phyloP scores from a whole-genome alignment of 495 filamentous ascomycete genomes.

The Polyplosphaeria fusca region DNA sequence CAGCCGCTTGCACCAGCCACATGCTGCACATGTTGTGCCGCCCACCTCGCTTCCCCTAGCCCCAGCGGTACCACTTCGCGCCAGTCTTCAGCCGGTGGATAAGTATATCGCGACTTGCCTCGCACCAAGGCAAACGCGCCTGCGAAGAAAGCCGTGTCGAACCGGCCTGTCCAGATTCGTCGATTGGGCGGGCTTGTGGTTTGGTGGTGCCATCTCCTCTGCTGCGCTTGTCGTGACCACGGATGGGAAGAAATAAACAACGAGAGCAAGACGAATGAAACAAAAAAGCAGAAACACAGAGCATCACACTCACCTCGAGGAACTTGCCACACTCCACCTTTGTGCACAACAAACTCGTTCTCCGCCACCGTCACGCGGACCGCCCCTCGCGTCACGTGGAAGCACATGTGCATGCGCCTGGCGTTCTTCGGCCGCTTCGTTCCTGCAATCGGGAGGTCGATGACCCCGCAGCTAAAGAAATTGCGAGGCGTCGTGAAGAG shows the following conservation, averaged over 20 bases:
- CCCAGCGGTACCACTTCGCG: slow-evolving; percentile 20
- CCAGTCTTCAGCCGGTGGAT: too few relatives aligned
- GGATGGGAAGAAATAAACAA: not conserved
- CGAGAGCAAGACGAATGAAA: not conserved
- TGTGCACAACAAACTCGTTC: slow-evolving; percentile 77
- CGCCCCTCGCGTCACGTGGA: slow-evolving; percentile 78
- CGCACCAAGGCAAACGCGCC: too few relatives aligned
- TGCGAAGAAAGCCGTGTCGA: too few relatives aligned
- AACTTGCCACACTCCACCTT: slow-evolving; percentile 87
- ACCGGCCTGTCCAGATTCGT: too few relatives aligned
- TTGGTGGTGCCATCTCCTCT: too few relatives aligned
- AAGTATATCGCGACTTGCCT: too few relatives aligned
- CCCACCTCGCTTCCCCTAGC: not conserved
- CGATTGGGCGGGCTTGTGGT: too few relatives aligned
- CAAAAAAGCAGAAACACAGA: too few relatives aligned
- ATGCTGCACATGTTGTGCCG: not conserved
- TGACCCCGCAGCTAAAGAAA: slow-evolving; percentile 83
- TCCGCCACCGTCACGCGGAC: slow-evolving; percentile 74
- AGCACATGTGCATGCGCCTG: slow-evolving; percentile 90
- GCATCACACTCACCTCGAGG: slow-evolving; percentile 93
- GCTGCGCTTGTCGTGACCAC: too few relatives aligned
- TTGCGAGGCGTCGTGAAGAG: slow-evolving; percentile 62
- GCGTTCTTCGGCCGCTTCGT: slow-evolving; percentile 86
- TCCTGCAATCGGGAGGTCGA: slow-evolving; percentile 78
- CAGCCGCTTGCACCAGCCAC: slow-evolving; percentile 21